A percentile compares a stretch with the other conserved stretches of the same genome.
These are phyloP conservation scores for Xylaria sp. DNA, from an alignment of 2,329 filamentous ascomycete genomes.

Conservation along the genomic window DNA sequence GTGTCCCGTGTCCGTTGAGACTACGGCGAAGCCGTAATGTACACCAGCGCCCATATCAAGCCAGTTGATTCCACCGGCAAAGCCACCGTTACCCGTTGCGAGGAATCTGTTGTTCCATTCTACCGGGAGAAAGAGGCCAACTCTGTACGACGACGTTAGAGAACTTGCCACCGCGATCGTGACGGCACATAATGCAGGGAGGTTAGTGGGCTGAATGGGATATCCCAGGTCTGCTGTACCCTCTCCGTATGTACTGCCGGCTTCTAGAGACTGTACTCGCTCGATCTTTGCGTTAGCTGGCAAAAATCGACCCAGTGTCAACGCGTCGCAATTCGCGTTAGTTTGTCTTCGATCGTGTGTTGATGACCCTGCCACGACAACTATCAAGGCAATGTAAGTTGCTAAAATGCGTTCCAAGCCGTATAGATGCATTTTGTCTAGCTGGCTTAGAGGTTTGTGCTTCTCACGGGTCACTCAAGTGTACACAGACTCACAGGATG, in stretches of 20 bases:
- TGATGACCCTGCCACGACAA: constrained; percentile 22
- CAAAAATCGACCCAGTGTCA: constrained; percentile 42
- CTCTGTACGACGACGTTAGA: constrained; percentile 49
- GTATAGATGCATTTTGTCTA: constrained; percentile 28
- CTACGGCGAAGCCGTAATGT: constrained; percentile 55
- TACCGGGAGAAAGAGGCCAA: constrained; percentile 54
- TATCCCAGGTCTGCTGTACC: constrained; percentile 50
- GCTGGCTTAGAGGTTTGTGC: neutral
- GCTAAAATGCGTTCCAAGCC: constrained; percentile 24
- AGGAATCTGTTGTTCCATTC: constrained; percentile 54
- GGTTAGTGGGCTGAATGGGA: constrained; percentile 51
- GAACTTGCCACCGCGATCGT: constrained; percentile 51
- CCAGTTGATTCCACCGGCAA: constrained; percentile 53
- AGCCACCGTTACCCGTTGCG: constrained; percentile 54
- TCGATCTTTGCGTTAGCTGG: constrained; percentile 47
- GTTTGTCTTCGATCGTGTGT: constrained; percentile 32
- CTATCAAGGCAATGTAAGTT: constrained; percentile 26
- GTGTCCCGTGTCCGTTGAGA: constrained; percentile 59
- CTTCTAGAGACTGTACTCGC: constrained; percentile 45
- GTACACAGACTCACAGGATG: neutral
- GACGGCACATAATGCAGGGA: constrained; percentile 55
- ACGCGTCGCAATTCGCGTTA: constrained; percentile 31
- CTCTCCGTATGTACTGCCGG: constrained; percentile 53
- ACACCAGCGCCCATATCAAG: constrained; percentile 49
- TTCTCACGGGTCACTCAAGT: neutral